A percentile compares a stretch with the other conserved stretches of the same genome.
phyloP scores from a whole-genome alignment of 2,329 filamentous ascomycete species.

The Zasmidium angulare region DNA sequence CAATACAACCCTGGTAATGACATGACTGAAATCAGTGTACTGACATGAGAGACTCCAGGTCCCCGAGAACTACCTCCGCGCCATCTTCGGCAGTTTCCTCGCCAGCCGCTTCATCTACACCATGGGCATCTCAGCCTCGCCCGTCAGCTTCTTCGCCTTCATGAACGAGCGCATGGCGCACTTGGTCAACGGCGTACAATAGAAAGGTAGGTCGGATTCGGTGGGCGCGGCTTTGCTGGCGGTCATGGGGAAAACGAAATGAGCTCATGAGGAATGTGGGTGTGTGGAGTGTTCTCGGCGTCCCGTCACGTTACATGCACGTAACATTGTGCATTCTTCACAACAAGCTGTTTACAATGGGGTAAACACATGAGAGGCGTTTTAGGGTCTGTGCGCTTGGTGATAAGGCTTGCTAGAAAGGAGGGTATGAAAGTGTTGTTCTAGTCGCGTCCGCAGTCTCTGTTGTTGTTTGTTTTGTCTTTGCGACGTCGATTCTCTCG shows the following conservation, averaged over 20 bases:
- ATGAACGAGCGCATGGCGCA: conserved; percentile 52
- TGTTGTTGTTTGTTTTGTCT: too few species aligned
- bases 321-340: conserved; percentile 3
- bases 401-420: too few species aligned
- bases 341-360: neutral
- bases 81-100: conserved; percentile 94
- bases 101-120: conserved; percentile 96
- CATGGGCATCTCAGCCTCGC: conserved; percentile 86
- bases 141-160: conserved; percentile 98
- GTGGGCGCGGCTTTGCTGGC: neutral
- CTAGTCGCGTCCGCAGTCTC: too few species aligned
- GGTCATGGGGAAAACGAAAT: conserved; percentile 3
- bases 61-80: conserved; percentile 85
- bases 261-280: neutral
- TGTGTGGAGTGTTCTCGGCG: too few species aligned
- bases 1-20: too few species aligned
- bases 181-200: conserved; percentile 18
- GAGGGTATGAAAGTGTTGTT: too few species aligned
- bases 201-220: neutral
- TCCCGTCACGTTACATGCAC: too few species aligned
- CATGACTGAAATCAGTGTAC: too few species aligned
- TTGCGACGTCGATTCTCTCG: too few species aligned
- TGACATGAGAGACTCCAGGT: too few species aligned
- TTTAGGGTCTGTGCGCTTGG: too few species aligned
- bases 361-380: neutral